Base-by-base conservation (phyloP, 1,139 yeast species). In the Debaryomycetaceae sp. region DNA sequence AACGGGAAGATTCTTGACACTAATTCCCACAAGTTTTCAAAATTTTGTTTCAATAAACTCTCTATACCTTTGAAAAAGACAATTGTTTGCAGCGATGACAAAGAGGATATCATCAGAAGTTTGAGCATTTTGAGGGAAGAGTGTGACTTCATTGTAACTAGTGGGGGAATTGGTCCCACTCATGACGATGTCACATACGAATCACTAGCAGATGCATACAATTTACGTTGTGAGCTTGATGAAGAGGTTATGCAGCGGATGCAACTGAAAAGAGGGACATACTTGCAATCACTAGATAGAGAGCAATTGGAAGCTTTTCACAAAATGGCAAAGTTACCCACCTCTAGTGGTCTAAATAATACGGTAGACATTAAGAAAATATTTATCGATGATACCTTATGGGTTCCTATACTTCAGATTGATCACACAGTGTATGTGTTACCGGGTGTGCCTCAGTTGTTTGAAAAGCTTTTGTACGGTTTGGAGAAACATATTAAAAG, bases 131-230 rank as follows among this genome's bases (percentile, higher is more conserved):
- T 87, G 47, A 65, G 76, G 29, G 59, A 69, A 20, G 68, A 76
- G 40, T 83, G 82, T 53, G 93, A 87, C 56, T 76, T 88, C 45
- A 76, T 88, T 5, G 76, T 87, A 14, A 87, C 96, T 1, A 80
- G 89, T 14, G 96, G 97, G 1, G 89, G 88, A 0, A 86, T 89
- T 49, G 97, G 97, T 0, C 87, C 95, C 3, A 89, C 96, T 0
- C 96, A 88, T 56, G 96, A 88, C 59, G 97, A 88, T 60, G 84
- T 88, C 46, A 87, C 96, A 0, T 88, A 89, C 60, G 81, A 81
- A 42, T 76, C 85, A 5, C 60, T 88, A 13, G 87, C 90, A 1
- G 76, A 75, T 50, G 85, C 87, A 20, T 88, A 73, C 55, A 65
- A 65, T 1, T 62, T 85, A 8, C 76, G 76, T 0, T 66, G 83